phyloP scores from a whole-genome alignment of 768 basidiomycete species.

The Kondoa malvinella region DNA sequence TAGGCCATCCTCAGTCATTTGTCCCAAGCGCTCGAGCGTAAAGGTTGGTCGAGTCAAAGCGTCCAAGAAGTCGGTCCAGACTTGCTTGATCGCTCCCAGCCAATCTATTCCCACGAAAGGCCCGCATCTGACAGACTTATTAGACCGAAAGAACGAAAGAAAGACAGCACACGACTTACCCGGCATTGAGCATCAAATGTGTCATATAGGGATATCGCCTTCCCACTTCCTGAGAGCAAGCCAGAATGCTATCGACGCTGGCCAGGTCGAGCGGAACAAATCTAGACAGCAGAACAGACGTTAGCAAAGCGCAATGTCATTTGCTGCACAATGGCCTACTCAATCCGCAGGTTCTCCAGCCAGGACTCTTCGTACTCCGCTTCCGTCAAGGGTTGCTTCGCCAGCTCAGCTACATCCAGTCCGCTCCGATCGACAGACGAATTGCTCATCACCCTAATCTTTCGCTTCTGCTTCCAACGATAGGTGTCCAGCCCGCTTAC shows the following conservation, averaged over 20 bases:
- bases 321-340: no score
- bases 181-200: constrained; percentile 9
- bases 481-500: neutral
- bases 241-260: constrained; percentile 6
- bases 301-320: no score
- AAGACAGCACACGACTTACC: no score
- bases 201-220: constrained; percentile 4
- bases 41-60: constrained; percentile 1
- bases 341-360: constrained; percentile 1
- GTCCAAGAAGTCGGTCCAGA: neutral
- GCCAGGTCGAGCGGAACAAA: constrained; percentile 6
- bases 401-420: neutral
- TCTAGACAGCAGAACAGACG: no score
- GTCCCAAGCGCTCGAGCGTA: neutral
- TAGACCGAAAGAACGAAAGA: no score
- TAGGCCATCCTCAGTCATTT: neutral
- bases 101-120: constrained; percentile 6
- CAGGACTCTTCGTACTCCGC: neutral
- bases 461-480: neutral
- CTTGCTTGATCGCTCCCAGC: neutral
- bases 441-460: neutral
- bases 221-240: neutral
- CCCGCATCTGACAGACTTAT: no score
- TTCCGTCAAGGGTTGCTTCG: neutral
- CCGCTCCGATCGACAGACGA: neutral